Evolutionary conservation across 257 asterid genomes (phyloP).

Genomic region (Lycium barbarum): DNA sequence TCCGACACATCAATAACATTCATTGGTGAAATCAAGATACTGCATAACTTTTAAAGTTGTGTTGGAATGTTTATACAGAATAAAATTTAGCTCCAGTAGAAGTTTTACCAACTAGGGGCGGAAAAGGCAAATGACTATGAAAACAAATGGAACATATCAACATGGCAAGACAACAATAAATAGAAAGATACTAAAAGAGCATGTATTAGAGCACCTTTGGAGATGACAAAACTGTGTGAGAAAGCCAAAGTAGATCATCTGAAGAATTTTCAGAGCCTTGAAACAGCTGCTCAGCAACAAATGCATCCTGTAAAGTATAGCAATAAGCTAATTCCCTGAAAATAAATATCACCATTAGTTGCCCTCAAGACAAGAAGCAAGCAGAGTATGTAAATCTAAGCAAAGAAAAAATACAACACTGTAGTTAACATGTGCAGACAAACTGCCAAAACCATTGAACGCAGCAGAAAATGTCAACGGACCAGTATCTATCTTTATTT

Average conservation of each 20-base stretch:
- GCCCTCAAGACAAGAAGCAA: background rate
- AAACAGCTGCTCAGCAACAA: constrained; percentile 78
- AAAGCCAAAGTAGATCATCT: constrained; percentile 95
- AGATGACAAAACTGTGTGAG: constrained; percentile 70
- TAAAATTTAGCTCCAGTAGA: constrained; percentile 8
- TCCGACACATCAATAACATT: constrained; percentile 17
- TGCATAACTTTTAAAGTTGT: background rate
- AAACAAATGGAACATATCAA: constrained; percentile 20
- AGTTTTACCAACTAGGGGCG: background rate
- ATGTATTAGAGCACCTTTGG: constrained; percentile 62
- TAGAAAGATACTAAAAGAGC: constrained; percentile 15
- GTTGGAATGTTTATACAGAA: background rate
- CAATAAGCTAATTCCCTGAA: constrained; percentile 70
- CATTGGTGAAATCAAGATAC: constrained; percentile 19
- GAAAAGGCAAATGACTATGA: background rate
- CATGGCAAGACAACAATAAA: background rate
- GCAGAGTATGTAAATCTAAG: background rate
- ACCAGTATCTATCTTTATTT: background rate
- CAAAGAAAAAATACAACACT: background rate
- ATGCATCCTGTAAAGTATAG: constrained; percentile 76
- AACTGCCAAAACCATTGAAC: constrained; percentile 17
- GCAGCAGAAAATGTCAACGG: constrained; percentile 5
- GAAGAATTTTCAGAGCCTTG: constrained; percentile 78
- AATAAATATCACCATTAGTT: constrained; percentile 32
- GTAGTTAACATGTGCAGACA: background rate